Evolutionary conservation across 2,329 filamentous ascomycete genomes (phyloP).

Genomic region (Thielaviopsis ethacetica): DNA sequence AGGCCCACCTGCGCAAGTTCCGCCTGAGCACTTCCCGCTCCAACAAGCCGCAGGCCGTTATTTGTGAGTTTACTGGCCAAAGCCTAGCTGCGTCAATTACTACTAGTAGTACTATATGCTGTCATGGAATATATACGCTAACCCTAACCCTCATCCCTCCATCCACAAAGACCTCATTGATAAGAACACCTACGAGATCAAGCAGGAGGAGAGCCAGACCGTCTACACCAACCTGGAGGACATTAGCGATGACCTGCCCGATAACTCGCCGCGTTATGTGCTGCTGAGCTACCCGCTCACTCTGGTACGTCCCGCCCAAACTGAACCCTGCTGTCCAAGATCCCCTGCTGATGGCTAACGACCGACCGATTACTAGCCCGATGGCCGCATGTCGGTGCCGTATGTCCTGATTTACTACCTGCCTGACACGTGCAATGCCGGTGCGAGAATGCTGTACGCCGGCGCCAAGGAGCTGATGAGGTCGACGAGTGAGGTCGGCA

Average conservation of each 20-base stretch:
- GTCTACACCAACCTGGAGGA: constrained; percentile 71
- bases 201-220: constrained; percentile 56
- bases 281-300: constrained; percentile 84
- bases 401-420: constrained; percentile 94
- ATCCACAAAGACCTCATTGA: constrained; percentile 61
- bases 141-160: constrained; percentile 15
- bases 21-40: constrained; percentile 77
- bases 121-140: background rate
- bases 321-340: background rate
- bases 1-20: constrained; percentile 84
- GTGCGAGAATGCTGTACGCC: constrained; percentile 84
- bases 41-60: constrained; percentile 75
- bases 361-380: constrained; percentile 41
- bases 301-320: constrained; percentile 37
- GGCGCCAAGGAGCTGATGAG: constrained; percentile 92
- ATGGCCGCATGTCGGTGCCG: constrained; percentile 71
- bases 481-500: constrained; percentile 78
- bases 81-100: background rate
- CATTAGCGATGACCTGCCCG: constrained; percentile 76
- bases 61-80: constrained; percentile 52
- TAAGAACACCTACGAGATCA: constrained; percentile 78
- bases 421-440: constrained; percentile 75
- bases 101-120: too few species aligned
- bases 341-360: background rate
- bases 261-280: constrained; percentile 79